These are phyloP conservation scores for Stachybotrys elegans DNA, from an alignment of 2,329 filamentous ascomycete genomes.

Conservation along the genomic window DNA sequence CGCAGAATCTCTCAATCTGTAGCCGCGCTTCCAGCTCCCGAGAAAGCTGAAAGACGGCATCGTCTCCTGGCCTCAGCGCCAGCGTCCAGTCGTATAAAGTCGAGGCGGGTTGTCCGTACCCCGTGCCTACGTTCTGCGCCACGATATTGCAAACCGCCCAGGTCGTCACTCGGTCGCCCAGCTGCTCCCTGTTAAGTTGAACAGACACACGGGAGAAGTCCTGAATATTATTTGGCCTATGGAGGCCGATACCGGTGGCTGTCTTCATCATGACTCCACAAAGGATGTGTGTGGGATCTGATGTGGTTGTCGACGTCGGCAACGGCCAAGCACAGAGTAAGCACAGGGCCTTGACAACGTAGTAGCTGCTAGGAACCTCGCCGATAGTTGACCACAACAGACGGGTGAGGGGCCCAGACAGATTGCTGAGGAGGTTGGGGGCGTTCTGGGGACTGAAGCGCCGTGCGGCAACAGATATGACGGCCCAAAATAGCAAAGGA, in stretches of 20 bases:
- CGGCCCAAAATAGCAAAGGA: conserved; percentile 79
- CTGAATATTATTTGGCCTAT: conserved; percentile 75
- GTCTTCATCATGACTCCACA: conserved; percentile 84
- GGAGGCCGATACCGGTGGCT: conserved; percentile 76
- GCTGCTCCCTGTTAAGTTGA: conserved; percentile 72
- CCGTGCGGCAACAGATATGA: conserved; percentile 69
- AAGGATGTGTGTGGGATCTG: conserved; percentile 76
- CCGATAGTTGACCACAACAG: conserved; percentile 74
- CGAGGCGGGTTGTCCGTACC: conserved; percentile 76
- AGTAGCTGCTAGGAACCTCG: conserved; percentile 72
- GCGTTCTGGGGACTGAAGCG: conserved; percentile 56
- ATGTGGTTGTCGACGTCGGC: conserved; percentile 74
- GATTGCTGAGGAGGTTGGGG: conserved; percentile 58
- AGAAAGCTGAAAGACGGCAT: conserved; percentile 53
- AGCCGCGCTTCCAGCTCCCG: conserved; percentile 62
- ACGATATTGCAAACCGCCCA: conserved; percentile 87
- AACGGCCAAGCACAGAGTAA: conserved; percentile 78
- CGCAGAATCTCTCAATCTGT: conserved; percentile 68
- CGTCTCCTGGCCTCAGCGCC: conserved; percentile 54
- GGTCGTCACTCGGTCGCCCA: conserved; percentile 72
- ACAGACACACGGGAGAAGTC: conserved; percentile 75
- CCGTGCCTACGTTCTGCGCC: conserved; percentile 75
- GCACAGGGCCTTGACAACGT: conserved; percentile 76
- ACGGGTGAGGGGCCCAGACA: conserved; percentile 64
- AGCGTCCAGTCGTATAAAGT: conserved; percentile 73